Conservation (phyloP, 2,329 filamentous ascomycete genomes). For the Colletotrichum gigasporum region DNA sequence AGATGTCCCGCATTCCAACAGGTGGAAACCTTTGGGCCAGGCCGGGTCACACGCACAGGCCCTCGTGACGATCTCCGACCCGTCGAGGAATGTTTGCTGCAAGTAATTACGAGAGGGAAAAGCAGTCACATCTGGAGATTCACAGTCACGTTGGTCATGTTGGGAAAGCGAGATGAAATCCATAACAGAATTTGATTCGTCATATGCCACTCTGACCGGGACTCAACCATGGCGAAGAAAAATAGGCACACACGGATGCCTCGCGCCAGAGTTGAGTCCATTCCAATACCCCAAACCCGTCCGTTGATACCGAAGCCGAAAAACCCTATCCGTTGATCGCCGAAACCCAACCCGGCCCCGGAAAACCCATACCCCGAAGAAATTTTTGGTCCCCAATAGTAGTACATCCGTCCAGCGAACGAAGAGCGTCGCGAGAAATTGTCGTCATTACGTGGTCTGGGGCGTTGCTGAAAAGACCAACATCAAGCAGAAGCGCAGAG, state of each 20-base stretch:
- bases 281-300: neutral
- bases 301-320: neutral
- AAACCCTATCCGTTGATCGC: conserved; percentile 8
- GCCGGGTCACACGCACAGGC: neutral
- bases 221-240: neutral
- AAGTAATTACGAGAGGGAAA: neutral
- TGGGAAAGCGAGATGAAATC: neutral
- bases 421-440: conserved; percentile 10
- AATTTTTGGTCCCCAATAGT: conserved; percentile 9
- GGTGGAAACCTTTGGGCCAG: neutral
- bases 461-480: neutral
- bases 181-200: conserved; percentile 24
- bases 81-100: neutral
- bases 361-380: conserved; percentile 1
- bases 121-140: neutral
- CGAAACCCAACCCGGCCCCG: neutral
- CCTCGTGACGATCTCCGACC: neutral
- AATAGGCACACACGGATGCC: neutral
- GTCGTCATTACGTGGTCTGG: conserved; percentile 27
- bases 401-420: conserved; percentile 22
- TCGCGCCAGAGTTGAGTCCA: neutral
- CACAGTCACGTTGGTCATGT: neutral
- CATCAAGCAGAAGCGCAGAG: conserved; percentile 17
- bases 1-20: conserved; percentile 16
- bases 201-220: conserved; percentile 14